These are phyloP conservation scores for Auriscalpium orientale DNA, from an alignment of 768 basidiomycete genomes.

Conservation along the genomic window DNA sequence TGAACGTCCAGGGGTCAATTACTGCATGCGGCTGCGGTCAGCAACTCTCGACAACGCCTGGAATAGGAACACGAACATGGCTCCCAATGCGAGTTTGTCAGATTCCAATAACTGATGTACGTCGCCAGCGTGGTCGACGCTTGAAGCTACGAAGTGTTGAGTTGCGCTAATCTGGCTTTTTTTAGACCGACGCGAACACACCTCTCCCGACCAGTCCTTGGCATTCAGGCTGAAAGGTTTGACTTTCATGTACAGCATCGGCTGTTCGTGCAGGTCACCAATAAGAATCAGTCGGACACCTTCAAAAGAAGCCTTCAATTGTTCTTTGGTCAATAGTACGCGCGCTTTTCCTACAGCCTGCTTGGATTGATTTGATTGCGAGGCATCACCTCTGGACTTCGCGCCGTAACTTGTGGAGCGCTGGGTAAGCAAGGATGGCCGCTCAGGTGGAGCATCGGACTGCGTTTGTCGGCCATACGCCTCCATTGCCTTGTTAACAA, in stretches of 20 bases:
- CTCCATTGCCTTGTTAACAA: constrained; percentile 80
- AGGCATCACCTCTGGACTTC: too few relatives aligned
- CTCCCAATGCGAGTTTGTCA: constrained; percentile 98
- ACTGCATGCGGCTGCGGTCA: constrained; percentile 35
- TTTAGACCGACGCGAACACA: constrained; percentile 25
- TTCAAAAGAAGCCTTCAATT: constrained; percentile 80
- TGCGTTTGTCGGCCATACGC: constrained; percentile 44
- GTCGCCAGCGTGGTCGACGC: constrained; percentile 76
- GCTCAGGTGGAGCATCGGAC: constrained; percentile 17
- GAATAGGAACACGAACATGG: constrained; percentile 45
- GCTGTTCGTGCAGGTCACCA: constrained; percentile 91
- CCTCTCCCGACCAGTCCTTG: constrained; percentile 93
- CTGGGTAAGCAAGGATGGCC: constrained; percentile 7
- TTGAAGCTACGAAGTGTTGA: constrained; percentile 49
- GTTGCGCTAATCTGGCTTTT: background rate
- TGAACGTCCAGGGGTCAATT: constrained; percentile 94
- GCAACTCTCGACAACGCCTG: background rate
- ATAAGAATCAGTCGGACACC: constrained; percentile 92
- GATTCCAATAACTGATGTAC: constrained; percentile 91
- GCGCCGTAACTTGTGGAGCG: background rate
- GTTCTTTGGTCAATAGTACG: constrained; percentile 68
- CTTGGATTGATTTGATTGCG: constrained; percentile 7
- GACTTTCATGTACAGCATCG: constrained; percentile 82
- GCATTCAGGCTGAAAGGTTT: constrained; percentile 77
- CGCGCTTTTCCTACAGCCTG: constrained; percentile 28